phyloP scores from a whole-genome alignment of 192 early-diverging fungal genomes.

The Gonapodya prolifera region DNA sequence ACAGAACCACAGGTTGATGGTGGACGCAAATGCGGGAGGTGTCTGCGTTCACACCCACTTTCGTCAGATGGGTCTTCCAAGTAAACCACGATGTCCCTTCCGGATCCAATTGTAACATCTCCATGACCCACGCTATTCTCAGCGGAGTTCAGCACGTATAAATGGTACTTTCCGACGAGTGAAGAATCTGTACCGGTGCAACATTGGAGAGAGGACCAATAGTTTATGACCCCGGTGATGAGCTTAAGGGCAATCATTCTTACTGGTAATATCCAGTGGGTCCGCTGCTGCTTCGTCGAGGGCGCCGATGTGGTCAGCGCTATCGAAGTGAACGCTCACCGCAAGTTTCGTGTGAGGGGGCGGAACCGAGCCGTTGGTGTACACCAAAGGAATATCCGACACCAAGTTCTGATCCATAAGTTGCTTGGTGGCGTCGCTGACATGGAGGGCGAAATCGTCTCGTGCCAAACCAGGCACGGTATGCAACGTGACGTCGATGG shows the following conservation, averaged over 20 bases:
- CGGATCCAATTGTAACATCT: background rate
- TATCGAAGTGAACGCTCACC: background rate
- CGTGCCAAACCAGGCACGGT: background rate
- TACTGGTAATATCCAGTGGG: no score
- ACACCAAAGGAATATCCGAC: background rate
- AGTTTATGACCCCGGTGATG: no score
- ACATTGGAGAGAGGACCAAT: no score
- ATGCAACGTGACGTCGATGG: background rate
- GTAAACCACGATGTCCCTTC: background rate
- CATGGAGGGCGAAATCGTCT: background rate
- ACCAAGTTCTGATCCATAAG: background rate
- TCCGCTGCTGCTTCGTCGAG: no score
- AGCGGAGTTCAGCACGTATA: background rate
- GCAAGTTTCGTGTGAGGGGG: background rate
- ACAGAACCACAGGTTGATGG: background rate
- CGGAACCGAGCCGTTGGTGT: constrained; percentile 5
- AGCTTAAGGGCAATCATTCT: no score
- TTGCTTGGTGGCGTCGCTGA: background rate
- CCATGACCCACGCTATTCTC: background rate
- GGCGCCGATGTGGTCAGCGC: no score
- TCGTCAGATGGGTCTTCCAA: background rate
- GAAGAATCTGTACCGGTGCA: background rate
- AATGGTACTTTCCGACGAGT: background rate
- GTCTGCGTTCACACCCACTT: background rate
- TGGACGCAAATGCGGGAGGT: background rate